A percentile compares a stretch with the other conserved stretches of the same genome.
Evolutionary conservation across 164 flowering plant genomes (phyloP).

Genomic region (Vitis amurensis): DNA sequence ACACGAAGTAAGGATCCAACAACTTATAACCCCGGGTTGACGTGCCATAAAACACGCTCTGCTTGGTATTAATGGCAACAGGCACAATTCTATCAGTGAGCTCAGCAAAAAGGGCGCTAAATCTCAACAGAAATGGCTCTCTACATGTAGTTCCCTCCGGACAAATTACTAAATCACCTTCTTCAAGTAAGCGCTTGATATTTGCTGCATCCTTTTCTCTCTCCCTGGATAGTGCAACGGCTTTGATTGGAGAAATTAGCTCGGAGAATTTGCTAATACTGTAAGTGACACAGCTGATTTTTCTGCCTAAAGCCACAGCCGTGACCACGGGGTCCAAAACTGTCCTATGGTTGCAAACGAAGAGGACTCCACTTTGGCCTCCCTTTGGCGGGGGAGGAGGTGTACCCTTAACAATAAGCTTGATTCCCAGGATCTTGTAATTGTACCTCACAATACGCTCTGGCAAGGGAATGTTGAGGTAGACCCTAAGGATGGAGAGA

Average conservation of each 20-base stretch:
- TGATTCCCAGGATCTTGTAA: slow-evolving; percentile 63
- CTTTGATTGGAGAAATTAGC: slow-evolving; percentile 70
- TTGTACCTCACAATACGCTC: slow-evolving; percentile 48
- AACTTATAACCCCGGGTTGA: slow-evolving; percentile 61
- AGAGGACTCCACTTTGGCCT: slow-evolving; percentile 57
- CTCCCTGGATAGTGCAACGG: slow-evolving; percentile 70
- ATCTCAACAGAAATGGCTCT: slow-evolving; percentile 72
- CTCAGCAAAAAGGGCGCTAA: slow-evolving; percentile 83
- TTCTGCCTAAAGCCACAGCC: slow-evolving; percentile 65
- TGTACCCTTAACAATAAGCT: slow-evolving; percentile 57
- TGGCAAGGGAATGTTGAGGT: slow-evolving; percentile 60
- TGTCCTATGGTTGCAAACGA: slow-evolving; percentile 69
- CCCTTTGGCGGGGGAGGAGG: slow-evolving; percentile 71
- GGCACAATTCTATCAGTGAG: slow-evolving; percentile 84
- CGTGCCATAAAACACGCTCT: slow-evolving; percentile 66
- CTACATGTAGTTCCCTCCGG: slow-evolving; percentile 89
- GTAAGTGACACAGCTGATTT: slow-evolving; percentile 78
- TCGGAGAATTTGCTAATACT: slow-evolving; percentile 76
- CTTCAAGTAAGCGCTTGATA: slow-evolving; percentile 57
- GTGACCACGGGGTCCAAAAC: slow-evolving; percentile 66
- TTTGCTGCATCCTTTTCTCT: slow-evolving; percentile 65
- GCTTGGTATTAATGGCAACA: slow-evolving; percentile 73
- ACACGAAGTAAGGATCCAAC: slow-evolving; percentile 74
- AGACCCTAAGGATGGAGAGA: slow-evolving; percentile 60
- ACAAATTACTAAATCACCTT: slow-evolving; percentile 82